Conservation (phyloP, 2,329 filamentous ascomycete species). For the Claviceps fusiformis region DNA sequence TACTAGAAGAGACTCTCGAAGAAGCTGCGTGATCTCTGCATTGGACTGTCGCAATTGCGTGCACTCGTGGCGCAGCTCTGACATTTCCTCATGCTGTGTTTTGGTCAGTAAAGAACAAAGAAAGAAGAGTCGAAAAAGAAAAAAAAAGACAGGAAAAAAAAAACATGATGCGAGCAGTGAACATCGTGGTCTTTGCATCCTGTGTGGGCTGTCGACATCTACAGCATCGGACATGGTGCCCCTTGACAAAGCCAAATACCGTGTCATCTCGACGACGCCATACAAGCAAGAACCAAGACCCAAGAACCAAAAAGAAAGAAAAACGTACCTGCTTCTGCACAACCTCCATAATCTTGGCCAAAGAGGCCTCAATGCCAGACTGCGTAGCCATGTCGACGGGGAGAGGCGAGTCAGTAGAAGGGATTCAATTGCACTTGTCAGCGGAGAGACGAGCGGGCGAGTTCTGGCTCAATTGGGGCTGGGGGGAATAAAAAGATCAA, state of each 20-base stretch:
- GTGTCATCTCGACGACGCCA: constrained; percentile 1
- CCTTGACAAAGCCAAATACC: constrained; percentile 1
- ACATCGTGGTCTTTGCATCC: background rate
- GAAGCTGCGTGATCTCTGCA: constrained; percentile 11
- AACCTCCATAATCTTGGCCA: constrained; percentile 11
- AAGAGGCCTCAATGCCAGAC: constrained; percentile 9
- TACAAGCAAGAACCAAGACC: background rate
- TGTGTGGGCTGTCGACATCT: background rate
- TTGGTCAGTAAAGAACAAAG: background rate
- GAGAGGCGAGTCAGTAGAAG: background rate
- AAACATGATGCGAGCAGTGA: background rate
- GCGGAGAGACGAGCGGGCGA: background rate
- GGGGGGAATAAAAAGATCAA: background rate
- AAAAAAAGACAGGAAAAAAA: too few relatives aligned
- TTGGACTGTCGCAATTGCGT: constrained; percentile 13
- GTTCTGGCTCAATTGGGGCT: background rate
- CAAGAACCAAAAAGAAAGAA: background rate
- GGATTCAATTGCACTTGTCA: background rate
- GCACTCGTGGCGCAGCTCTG: constrained; percentile 12
- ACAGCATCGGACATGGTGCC: background rate
- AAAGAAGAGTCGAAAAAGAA: background rate
- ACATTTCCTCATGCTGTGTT: constrained; percentile 11
- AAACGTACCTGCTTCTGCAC: constrained; percentile 11
- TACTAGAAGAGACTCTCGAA: constrained; percentile 11
- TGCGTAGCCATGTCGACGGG: constrained; percentile 6